Percentiles rank a stretch among this genome's conserved stretches.
These are phyloP conservation scores for Perilla frutescens DNA, from an alignment of 257 asterid species.

Conservation along the genomic window DNA sequence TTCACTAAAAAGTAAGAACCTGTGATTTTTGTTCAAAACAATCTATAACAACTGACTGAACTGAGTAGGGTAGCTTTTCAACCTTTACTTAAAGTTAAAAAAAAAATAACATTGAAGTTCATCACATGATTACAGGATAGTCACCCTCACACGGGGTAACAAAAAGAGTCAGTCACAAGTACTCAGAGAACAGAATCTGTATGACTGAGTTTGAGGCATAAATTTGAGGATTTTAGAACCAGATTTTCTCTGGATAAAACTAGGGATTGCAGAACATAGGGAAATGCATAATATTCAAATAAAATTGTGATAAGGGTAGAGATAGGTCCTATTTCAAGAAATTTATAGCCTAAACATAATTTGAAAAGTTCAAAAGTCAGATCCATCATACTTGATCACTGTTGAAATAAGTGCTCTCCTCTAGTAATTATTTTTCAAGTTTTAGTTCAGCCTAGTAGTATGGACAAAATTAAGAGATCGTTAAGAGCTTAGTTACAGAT, in stretches of 20 bases:
- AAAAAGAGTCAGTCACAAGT: not conserved
- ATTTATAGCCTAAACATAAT: not conserved
- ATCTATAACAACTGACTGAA: not conserved
- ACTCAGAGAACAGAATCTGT: not conserved
- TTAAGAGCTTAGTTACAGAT: not conserved
- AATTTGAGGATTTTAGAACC: not conserved
- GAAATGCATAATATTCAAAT: not conserved
- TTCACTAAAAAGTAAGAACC: no score
- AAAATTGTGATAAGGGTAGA: no score
- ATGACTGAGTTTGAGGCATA: not conserved
- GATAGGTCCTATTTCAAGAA: not conserved
- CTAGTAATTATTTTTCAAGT: not conserved
- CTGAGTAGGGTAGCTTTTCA: not conserved
- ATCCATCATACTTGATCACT: constrained; percentile 20
- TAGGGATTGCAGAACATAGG: not conserved
- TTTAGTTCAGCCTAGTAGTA: not conserved
- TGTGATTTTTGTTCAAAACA: no score
- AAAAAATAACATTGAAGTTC: not conserved
- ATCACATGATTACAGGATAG: not conserved
- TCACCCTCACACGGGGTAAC: constrained; percentile 18
- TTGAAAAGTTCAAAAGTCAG: not conserved
- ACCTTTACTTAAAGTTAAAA: not conserved
- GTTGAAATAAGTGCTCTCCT: not conserved
- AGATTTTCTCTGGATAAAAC: constrained; percentile 17
- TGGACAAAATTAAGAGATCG: constrained; percentile 6